Evolutionary conservation across 345 rosid species (phyloP).

Genomic region (Salix exigua): DNA sequence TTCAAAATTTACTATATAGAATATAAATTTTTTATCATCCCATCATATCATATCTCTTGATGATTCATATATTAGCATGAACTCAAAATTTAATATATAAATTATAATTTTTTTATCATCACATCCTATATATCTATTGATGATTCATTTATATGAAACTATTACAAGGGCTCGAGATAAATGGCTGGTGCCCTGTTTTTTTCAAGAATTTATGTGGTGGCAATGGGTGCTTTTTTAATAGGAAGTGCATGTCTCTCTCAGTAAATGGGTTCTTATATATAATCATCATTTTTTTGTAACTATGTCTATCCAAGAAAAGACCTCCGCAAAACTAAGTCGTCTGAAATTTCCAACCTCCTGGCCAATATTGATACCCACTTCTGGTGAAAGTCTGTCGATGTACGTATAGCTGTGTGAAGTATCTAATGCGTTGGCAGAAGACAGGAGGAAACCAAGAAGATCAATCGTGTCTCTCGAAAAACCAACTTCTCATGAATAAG

Average conservation of each 20-base stretch:
- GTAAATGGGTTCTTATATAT: too few relatives aligned
- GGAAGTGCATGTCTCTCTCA: too few relatives aligned
- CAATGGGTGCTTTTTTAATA: background rate
- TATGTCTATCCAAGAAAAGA: too few relatives aligned
- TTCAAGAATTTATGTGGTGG: background rate
- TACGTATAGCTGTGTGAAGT: background rate
- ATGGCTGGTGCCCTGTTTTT: background rate
- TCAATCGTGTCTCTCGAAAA: background rate
- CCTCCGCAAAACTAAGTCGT: too few relatives aligned
- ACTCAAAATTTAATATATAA: fast-evolving
- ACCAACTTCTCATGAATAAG: background rate
- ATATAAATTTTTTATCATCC: too few relatives aligned
- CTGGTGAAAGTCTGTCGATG: background rate
- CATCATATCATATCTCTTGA: fast-evolving
- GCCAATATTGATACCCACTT: background rate
- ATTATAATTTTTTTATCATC: too few relatives aligned
- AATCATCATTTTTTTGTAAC: too few relatives aligned
- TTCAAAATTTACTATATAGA: fast-evolving
- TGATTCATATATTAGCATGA: too few relatives aligned
- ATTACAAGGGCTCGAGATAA: background rate
- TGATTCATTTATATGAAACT: background rate
- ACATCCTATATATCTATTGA: fast-evolving
- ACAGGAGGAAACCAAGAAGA: background rate
- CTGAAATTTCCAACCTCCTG: too few relatives aligned
- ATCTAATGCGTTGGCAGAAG: background rate